These are phyloP conservation scores for Ogataea neopini DNA, from an alignment of 805 yeast species.

Conservation along the genomic window DNA sequence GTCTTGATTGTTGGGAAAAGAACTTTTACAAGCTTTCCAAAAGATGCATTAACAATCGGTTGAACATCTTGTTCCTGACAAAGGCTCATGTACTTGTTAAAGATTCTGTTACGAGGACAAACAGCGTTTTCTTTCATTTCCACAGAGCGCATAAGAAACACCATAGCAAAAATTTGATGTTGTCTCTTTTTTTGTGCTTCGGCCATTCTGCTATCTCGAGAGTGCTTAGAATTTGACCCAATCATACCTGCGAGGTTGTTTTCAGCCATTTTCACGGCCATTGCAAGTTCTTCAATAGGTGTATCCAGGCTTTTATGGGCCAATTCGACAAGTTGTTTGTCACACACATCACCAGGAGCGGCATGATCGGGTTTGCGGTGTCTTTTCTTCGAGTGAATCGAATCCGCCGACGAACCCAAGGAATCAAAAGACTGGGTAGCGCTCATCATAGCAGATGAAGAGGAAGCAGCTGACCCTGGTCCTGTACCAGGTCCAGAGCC, in stretches of 20 bases:
- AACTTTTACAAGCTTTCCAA: constrained; percentile 71
- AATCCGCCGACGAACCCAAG: constrained; percentile 8
- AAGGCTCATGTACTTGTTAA: constrained; percentile 60
- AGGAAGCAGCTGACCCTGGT: constrained; percentile 9
- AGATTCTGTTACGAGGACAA: constrained; percentile 66
- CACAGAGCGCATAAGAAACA: constrained; percentile 73
- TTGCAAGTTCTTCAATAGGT: constrained; percentile 40
- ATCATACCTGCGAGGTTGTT: constrained; percentile 22
- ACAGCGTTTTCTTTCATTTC: constrained; percentile 49
- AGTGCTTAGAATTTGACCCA: constrained; percentile 14
- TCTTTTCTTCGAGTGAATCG: constrained; percentile 26
- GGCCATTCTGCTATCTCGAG: constrained; percentile 22
- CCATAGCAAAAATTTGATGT: constrained; percentile 78
- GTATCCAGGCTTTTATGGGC: constrained; percentile 37
- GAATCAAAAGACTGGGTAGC: constrained; percentile 16
- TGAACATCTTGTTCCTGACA: constrained; percentile 55
- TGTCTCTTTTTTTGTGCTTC: constrained; percentile 48
- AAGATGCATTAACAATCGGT: constrained; percentile 73
- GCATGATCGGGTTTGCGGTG: constrained; percentile 36
- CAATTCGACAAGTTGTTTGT: constrained; percentile 38
- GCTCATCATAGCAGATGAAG: constrained; percentile 13
- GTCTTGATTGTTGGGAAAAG: constrained; percentile 69
- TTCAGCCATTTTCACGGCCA: constrained; percentile 36
- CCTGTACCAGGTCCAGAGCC: neutral
- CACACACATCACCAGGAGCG: constrained; percentile 38